Percentiles rank a stretch among this genome's conserved stretches.
Evolutionary conservation across 305 asterid genomes (phyloP).

Genomic region (Salvia sclarea): DNA sequence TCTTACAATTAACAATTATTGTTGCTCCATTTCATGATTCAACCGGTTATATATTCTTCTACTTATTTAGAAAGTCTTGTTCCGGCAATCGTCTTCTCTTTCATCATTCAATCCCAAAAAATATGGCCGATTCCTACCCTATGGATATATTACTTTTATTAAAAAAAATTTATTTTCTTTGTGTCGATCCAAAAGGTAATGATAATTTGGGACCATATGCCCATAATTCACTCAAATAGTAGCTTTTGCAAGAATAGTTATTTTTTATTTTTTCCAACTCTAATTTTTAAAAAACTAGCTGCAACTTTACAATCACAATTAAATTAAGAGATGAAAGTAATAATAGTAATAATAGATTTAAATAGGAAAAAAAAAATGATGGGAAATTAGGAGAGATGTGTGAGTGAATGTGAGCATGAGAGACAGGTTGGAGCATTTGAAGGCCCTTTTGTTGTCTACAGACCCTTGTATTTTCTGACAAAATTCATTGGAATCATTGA

Average conservation of each 20-base stretch:
- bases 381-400: not conserved
- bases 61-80: not conserved
- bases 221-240: conserved; percentile 6
- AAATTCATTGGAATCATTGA: conserved; percentile 59
- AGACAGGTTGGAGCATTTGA: conserved; percentile 59
- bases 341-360: too few relatives aligned
- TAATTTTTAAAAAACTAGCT: not conserved
- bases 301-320: not conserved
- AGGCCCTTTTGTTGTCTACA: conserved; percentile 57
- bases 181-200: conserved; percentile 2
- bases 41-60: not conserved
- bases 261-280: too few relatives aligned
- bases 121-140: not conserved
- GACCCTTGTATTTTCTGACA: conserved; percentile 48
- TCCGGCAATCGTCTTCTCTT: not conserved
- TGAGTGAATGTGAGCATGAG: conserved; percentile 35
- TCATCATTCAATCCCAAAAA: not conserved
- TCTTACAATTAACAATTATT: not conserved
- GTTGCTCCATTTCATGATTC: not conserved
- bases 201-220: conserved; percentile 20
- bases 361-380: conserved; percentile 28
- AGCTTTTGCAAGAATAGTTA: not conserved
- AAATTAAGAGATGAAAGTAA: not conserved
- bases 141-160: not conserved
- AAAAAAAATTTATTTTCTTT: not conserved